These are phyloP conservation scores for Friedmanniomyces endolithicus DNA, from an alignment of 495 filamentous ascomycete species.

Conservation along the genomic window DNA sequence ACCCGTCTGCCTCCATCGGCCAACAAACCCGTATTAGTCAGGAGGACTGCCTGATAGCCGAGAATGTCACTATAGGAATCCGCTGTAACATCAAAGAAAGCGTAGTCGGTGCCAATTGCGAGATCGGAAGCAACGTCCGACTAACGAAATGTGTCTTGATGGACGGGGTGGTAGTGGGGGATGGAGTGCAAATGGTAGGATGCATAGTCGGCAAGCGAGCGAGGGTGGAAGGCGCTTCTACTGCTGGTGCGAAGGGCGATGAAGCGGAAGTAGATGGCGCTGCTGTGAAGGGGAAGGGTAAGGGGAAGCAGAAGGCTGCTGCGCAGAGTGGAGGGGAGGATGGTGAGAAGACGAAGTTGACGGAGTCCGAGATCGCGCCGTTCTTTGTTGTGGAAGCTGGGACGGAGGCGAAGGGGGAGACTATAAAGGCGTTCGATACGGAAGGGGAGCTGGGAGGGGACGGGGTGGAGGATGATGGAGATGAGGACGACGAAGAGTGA, in stretches of 20 bases:
- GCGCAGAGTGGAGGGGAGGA: slow-evolving; percentile 25
- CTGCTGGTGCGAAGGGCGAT: slow-evolving; percentile 20
- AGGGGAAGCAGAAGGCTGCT: slow-evolving; percentile 56
- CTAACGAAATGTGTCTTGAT: slow-evolving; percentile 75
- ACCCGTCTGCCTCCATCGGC: slow-evolving; percentile 64
- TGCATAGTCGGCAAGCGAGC: slow-evolving; percentile 68
- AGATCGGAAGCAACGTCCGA: slow-evolving; percentile 68
- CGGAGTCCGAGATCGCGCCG: slow-evolving; percentile 84
- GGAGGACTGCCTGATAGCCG: slow-evolving; percentile 65
- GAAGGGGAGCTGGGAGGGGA: slow-evolving; percentile 20
- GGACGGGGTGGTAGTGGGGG: slow-evolving; percentile 74
- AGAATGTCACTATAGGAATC: slow-evolving; percentile 74
- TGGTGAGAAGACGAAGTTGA: slow-evolving; percentile 60
- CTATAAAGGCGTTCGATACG: slow-evolving; percentile 23
- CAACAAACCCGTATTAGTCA: slow-evolving; percentile 59
- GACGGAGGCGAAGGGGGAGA: slow-evolving; percentile 33
- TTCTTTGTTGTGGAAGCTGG: slow-evolving; percentile 66
- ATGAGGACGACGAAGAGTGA: background rate
- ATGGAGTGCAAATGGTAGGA: slow-evolving; percentile 61
- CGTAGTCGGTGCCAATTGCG: slow-evolving; percentile 74
- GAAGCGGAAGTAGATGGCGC: background rate
- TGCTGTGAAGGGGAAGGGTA: slow-evolving; percentile 67
- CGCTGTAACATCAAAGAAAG: slow-evolving; percentile 77
- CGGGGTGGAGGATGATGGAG: slow-evolving; percentile 4
- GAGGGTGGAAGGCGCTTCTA: slow-evolving; percentile 57